Percentiles rank a stretch among this genome's conserved stretches.
Evolutionary conservation across 495 filamentous ascomycete genomes (phyloP).

Genomic region (Hypoxylon intermedium): DNA sequence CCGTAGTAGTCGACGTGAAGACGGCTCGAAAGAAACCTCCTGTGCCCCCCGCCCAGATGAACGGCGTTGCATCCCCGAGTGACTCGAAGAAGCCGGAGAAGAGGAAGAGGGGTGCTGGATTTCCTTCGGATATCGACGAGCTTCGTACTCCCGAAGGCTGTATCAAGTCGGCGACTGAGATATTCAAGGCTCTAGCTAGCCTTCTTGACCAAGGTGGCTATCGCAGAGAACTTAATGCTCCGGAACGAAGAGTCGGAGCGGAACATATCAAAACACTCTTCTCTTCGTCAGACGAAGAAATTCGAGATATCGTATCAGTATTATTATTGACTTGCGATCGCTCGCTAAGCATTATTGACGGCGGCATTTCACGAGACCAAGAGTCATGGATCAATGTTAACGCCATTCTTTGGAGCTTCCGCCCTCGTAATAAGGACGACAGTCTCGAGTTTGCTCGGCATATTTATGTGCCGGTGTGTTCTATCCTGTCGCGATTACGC

Average conservation of each 20-base stretch:
- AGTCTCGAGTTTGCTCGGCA: constrained; percentile 49
- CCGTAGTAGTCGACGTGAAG: constrained; percentile 52
- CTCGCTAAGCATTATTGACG: constrained; percentile 37
- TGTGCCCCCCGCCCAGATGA: constrained; percentile 2
- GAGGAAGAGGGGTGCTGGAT: constrained; percentile 43
- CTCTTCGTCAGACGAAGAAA: constrained; percentile 49
- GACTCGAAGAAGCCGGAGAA: constrained; percentile 39
- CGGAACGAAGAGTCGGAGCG: constrained; percentile 47
- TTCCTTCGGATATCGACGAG: constrained; percentile 39
- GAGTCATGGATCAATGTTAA: constrained; percentile 50
- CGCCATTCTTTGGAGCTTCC: constrained; percentile 52
- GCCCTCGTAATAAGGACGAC: constrained; percentile 48
- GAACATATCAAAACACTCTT: constrained; percentile 59
- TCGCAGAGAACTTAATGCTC: constrained; percentile 8
- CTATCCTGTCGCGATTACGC: constrained; percentile 47
- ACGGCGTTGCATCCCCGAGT: constrained; percentile 1
- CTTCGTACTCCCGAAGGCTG: constrained; percentile 45
- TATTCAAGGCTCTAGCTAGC: constrained; percentile 47
- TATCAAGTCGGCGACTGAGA: constrained; percentile 47
- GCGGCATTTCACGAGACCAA: constrained; percentile 36
- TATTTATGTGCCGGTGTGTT: constrained; percentile 42
- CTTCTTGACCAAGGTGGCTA: constrained; percentile 42
- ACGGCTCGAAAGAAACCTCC: constrained; percentile 27
- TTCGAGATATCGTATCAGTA: constrained; percentile 45
- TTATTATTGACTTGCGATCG: constrained; percentile 49